Evolutionary conservation across 1,284 basidiomycete species (phyloP), one percentile per base, ranked within the genome.

Genomic region (Macrocybe sp.): DNA sequence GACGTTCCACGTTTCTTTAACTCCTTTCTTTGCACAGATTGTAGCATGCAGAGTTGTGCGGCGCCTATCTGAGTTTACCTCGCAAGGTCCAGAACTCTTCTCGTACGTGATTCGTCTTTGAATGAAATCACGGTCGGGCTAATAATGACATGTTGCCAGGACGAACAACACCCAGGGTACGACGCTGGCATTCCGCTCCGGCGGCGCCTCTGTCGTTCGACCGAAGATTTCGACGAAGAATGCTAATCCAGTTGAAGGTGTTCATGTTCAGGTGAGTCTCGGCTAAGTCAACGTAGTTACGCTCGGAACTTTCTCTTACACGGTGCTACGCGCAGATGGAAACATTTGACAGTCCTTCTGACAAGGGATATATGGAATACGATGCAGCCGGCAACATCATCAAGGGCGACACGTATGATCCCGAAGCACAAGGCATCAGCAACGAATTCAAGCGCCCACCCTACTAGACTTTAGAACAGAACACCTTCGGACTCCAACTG

Each of bases 21-120:
- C 37, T 54, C 30, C 42, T 14, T 12, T 9, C 48, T 32, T 28
- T 37, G 3, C 22, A 10, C 49, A 87, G 85, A 85, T 86, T 54
- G 85, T 83, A 10, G 84, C 85, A 0, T 81, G 79, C 56, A 79
- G 85, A 37, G 81, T 74, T 6, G 85, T 86, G 22, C 79, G 85
- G 44, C 70, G 83, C 44, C 60, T 88, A 44, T 77, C 75, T 41
- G 82, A 81, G 56, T 86, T 77, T 62, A 73, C 74, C 7, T 64
- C 64, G 16, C 55, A 64, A 31, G 75, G 73, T 4, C 65, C 77
- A 0, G 81, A 83, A 55, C 63, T 79, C 47, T 83, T 76, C 55
- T 60, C 65, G 79, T 84, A 63, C 30, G 81, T 67, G 16, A 37
- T 37, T n/a, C 44, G 38, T 36, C 16, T 40, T 47, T 38, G 22